Evolutionary conservation across 768 basidiomycete genomes (phyloP).

Genomic region (Trametopsis cervina): DNA sequence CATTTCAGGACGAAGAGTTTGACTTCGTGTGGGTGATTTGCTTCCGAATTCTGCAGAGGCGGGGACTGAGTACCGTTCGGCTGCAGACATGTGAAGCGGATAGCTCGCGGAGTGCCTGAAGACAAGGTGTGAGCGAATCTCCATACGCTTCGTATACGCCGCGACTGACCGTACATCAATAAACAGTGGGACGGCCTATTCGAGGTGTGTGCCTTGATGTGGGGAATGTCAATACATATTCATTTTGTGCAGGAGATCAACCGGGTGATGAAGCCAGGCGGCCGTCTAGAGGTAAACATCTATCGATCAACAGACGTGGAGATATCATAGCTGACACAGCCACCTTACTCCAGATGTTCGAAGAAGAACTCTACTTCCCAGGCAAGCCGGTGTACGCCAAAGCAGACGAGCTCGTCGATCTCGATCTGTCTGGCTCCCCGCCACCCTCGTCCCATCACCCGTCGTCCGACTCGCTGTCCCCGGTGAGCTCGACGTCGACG

Average conservation of each 20-base stretch:
- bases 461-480: not conserved
- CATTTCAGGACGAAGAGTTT: constrained; percentile 67
- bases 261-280: constrained; percentile 69
- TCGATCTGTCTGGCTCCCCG: constrained; percentile 2
- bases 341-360: constrained; percentile 42
- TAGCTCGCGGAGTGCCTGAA: constrained; percentile 71
- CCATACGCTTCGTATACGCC: not conserved
- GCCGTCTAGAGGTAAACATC: constrained; percentile 52
- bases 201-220: constrained; percentile 29
- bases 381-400: constrained; percentile 27
- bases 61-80: constrained; percentile 1
- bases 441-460: not conserved
- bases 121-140: constrained; percentile 63
- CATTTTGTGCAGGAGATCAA: constrained; percentile 41
- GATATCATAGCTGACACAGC: not conserved
- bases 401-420: not conserved
- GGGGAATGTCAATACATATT: not conserved
- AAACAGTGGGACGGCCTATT: constrained; percentile 59
- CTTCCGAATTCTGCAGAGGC: not conserved
- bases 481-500: not conserved
- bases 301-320: not conserved
- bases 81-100: constrained; percentile 58
- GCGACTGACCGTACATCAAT: too few relatives aligned
- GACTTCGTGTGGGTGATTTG: constrained; percentile 58
- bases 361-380: constrained; percentile 72